These are phyloP conservation scores for Claviceps fusiformis DNA, from an alignment of 2,329 filamentous ascomycete genomes.

Conservation along the genomic window DNA sequence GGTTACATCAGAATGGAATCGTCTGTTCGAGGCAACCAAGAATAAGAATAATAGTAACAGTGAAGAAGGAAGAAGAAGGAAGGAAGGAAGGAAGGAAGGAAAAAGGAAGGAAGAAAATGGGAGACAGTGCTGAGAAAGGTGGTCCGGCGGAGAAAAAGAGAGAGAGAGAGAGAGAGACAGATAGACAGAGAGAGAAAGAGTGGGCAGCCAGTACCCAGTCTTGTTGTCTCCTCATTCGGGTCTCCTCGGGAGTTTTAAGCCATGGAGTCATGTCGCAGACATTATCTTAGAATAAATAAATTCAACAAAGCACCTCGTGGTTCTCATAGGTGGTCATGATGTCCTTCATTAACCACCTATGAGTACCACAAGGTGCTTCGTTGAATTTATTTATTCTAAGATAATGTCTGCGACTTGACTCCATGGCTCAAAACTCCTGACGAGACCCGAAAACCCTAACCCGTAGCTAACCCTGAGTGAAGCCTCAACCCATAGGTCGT, in stretches of 20 bases:
- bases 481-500: no score
- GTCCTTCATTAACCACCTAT: neutral
- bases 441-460: neutral
- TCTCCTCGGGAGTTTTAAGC: neutral
- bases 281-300: conserved; percentile 4
- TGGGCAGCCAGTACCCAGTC: conserved; percentile 1
- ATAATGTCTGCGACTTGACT: conserved; percentile 3
- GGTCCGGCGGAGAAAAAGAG: no score
- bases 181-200: neutral
- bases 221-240: neutral
- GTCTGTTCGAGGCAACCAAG: neutral
- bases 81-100: no score
- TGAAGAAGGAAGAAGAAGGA: neutral
- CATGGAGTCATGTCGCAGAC: conserved; percentile 1
- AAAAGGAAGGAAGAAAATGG: no score
- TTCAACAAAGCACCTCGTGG: neutral
- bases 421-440: neutral
- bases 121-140: no score
- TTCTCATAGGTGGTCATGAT: neutral
- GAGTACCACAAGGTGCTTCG: neutral
- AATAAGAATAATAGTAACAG: neutral
- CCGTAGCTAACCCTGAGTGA: no score
- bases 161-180: neutral
- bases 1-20: neutral
- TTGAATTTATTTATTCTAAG: conserved; percentile 1